Evolutionary conservation across 352 stramenopile genomes (phyloP).

Genomic region (Plasmopara viticola): DNA sequence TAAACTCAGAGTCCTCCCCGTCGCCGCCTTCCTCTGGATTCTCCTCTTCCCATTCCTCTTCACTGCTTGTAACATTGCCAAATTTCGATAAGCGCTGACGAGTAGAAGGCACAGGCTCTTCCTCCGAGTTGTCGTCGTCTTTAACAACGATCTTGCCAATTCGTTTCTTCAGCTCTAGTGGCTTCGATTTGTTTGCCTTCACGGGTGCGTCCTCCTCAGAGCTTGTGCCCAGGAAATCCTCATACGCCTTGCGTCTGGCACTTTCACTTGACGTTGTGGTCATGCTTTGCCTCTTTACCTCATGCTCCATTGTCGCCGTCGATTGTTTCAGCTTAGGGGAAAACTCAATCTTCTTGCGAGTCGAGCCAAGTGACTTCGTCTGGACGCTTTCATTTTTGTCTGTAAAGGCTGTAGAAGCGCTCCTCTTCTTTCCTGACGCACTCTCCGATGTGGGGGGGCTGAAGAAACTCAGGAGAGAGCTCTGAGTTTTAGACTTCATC

Average conservation of each 20-base stretch:
- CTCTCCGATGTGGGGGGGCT: conserved; percentile 45
- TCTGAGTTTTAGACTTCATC: conserved; percentile 50
- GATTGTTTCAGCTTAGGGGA: conserved; percentile 45
- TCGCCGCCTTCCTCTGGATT: conserved; percentile 21
- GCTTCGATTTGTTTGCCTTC: conserved; percentile 11
- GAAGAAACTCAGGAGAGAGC: conserved; percentile 83
- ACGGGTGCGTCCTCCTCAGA: conserved; percentile 41
- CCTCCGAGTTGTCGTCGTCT: conserved; percentile 75
- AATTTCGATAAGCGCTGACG: conserved; percentile 16
- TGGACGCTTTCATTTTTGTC: conserved; percentile 10
- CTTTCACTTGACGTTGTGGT: conserved; percentile 2
- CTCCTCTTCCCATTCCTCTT: conserved; percentile 50
- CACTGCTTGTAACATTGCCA: conserved; percentile 35
- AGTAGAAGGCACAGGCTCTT: conserved; percentile 18
- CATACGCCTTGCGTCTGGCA: conserved; percentile 53
- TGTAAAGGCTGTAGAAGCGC: conserved; percentile 1
- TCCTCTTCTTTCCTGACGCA: conserved; percentile 29
- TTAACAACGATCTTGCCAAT: conserved; percentile 61
- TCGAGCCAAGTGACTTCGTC: conserved; percentile 16
- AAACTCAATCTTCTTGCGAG: conserved; percentile 68
- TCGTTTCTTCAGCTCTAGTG: conserved; percentile 24
- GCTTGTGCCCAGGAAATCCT: conserved; percentile 65
- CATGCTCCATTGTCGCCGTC: conserved; percentile 3
- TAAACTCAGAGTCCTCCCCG: conserved; percentile 56
- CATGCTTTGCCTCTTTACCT: conserved; percentile 13